phyloP scores from a whole-genome alignment of 345 rosid genomes.

The Eutrema yunnanense region DNA sequence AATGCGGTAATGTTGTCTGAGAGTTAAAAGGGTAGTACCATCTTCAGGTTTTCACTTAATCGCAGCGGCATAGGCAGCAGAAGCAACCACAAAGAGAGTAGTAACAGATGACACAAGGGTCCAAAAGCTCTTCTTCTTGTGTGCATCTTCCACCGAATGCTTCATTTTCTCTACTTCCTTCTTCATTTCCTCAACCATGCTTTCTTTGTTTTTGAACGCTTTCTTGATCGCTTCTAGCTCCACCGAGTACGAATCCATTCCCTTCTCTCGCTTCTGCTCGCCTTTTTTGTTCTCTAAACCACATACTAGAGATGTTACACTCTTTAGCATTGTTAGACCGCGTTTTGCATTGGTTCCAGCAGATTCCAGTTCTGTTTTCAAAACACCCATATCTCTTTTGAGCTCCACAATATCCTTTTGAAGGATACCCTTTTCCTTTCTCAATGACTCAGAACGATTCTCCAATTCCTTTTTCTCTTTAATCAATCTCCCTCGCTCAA shows the following conservation, averaged over 20 bases:
- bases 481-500: slow-evolving; percentile 35
- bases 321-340: slow-evolving; percentile 45
- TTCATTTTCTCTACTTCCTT: slow-evolving; percentile 44
- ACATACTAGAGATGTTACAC: slow-evolving; percentile 41
- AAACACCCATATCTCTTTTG: slow-evolving; percentile 22
- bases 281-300: slow-evolving; percentile 27
- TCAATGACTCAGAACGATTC: slow-evolving; percentile 26
- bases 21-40: slow-evolving; percentile 14
- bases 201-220: slow-evolving; percentile 54
- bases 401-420: slow-evolving; percentile 46
- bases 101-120: slow-evolving; percentile 66
- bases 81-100: slow-evolving; percentile 57
- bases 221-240: slow-evolving; percentile 57
- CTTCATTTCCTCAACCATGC: slow-evolving; percentile 51
- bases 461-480: slow-evolving; percentile 42
- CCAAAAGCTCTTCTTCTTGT: slow-evolving; percentile 61
- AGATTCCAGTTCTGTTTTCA: slow-evolving; percentile 47
- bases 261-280: slow-evolving; percentile 31
- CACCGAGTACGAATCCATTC: slow-evolving; percentile 30
- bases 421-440: slow-evolving; percentile 38
- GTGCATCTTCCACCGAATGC: slow-evolving; percentile 44
- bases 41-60: slow-evolving; percentile 35
- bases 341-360: slow-evolving; percentile 31
- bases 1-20: slow-evolving; percentile 14
- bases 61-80: slow-evolving; percentile 55